Conservation (phyloP, 768 basidiomycete genomes). For the Boletus insuetus region DNA sequence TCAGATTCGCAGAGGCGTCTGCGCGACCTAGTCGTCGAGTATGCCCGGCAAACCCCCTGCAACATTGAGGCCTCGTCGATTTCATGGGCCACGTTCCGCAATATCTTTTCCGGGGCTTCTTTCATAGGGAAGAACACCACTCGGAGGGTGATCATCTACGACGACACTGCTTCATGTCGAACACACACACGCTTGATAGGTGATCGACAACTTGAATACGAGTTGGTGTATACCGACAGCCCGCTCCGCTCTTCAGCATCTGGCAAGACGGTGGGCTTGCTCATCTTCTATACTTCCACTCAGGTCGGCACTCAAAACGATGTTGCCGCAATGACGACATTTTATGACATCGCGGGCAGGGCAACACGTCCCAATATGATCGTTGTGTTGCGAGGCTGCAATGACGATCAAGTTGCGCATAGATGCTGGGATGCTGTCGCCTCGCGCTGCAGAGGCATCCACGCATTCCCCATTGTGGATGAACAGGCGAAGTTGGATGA, state of each 20-base stretch:
- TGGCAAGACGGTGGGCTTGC: neutral
- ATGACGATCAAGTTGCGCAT: neutral
- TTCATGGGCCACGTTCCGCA: neutral
- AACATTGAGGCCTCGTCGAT: neutral
- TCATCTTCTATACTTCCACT: neutral
- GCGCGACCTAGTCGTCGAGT: neutral
- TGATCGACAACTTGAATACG: neutral
- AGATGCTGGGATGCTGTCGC: neutral
- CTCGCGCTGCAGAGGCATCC: neutral
- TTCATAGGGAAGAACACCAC: neutral
- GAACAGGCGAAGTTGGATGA: neutral
- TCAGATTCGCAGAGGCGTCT: neutral
- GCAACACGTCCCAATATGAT: neutral
- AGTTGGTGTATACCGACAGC: neutral
- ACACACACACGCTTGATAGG: neutral
- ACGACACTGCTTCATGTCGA: neutral
- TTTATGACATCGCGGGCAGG: neutral
- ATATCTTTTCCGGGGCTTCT: neutral
- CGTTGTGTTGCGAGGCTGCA: neutral
- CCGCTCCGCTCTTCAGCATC: neutral
- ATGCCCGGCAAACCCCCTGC: neutral
- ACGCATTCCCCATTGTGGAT: neutral
- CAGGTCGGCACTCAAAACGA: neutral
- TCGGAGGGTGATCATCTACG: slow-evolving; percentile 1
- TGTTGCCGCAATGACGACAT: neutral